Conservation (phyloP, 176 grass and related monocot genomes). For the Areca catechu region DNA sequence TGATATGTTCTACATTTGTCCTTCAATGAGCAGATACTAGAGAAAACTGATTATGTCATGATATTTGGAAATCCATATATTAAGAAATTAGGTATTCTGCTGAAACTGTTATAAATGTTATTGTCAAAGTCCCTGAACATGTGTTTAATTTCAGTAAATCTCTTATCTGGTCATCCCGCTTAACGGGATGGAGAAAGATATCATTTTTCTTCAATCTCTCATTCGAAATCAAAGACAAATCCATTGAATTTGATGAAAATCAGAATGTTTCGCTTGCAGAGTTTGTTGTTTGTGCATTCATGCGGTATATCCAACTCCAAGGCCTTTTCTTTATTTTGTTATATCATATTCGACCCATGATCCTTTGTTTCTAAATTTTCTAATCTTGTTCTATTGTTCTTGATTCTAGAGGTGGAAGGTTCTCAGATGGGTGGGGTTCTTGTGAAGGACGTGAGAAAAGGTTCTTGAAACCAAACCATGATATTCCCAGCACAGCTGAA, state of each 20-base stretch:
- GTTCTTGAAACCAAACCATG: slow-evolving; percentile 77
- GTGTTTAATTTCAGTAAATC: background rate
- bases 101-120: background rate
- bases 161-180: slow-evolving; percentile 1
- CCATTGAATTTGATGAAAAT: slow-evolving; percentile 78
- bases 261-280: slow-evolving; percentile 69
- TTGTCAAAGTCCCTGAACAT: background rate
- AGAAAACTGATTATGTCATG: slow-evolving; percentile 52
- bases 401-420: slow-evolving; percentile 62
- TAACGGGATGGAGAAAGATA: slow-evolving; percentile 85
- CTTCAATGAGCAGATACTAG: slow-evolving; percentile 45
- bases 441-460: slow-evolving; percentile 66
- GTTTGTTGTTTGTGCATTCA: slow-evolving; percentile 74
- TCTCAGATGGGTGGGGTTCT: slow-evolving; percentile 82
- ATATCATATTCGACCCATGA: too few species aligned
- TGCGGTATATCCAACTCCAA: slow-evolving; percentile 41
- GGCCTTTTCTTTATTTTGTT: too few species aligned
- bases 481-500: slow-evolving; percentile 95
- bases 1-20: background rate
- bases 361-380: too few species aligned
- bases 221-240: slow-evolving; percentile 75
- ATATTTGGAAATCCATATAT: slow-evolving; percentile 80
- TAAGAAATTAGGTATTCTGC: slow-evolving; percentile 67
- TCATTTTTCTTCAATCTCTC: slow-evolving; percentile 87
- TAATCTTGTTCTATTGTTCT: slow-evolving; percentile 5